Evolutionary conservation across 75 land plant species (phyloP).

Genomic region (Isoetes taiwanensis): DNA sequence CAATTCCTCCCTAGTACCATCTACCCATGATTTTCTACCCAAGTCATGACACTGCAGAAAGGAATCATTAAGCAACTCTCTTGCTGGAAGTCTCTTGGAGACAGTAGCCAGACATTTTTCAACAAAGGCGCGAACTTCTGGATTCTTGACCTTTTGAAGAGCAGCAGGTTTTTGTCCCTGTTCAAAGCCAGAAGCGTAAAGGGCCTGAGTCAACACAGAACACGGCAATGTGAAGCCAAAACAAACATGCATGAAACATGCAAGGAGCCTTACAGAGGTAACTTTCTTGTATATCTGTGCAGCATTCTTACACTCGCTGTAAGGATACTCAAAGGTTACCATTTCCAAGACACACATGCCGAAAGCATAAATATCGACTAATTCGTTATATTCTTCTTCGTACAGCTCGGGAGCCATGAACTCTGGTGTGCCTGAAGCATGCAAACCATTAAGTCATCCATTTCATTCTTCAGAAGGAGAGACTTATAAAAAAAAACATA

Average conservation of each 20-base stretch:
- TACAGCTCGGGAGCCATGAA: conserved; percentile 88
- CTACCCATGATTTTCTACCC: too few species aligned
- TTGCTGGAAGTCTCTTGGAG: conserved; percentile 53
- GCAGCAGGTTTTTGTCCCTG: conserved; percentile 87
- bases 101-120: conserved; percentile 74
- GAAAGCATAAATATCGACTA: conserved; percentile 81
- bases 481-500: too few species aligned
- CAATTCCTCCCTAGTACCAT: too few species aligned
- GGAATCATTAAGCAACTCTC: conserved; percentile 61
- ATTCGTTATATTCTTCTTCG: conserved; percentile 75
- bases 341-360: conserved; percentile 90
- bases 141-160: conserved; percentile 46
- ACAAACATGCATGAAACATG: not conserved
- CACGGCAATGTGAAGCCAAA: not conserved
- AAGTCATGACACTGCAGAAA: conserved; percentile 56
- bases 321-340: conserved; percentile 77
- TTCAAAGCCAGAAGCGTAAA: not conserved
- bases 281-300: conserved; percentile 86
- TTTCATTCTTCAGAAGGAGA: too few species aligned
- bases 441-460: too few species aligned
- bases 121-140: conserved; percentile 48
- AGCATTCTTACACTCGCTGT: conserved; percentile 65
- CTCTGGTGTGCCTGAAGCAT: conserved; percentile 64
- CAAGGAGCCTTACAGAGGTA: conserved; percentile 35
- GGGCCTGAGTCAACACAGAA: not conserved